phyloP scores from a whole-genome alignment of 2,329 filamentous ascomycete genomes.

The Cordyceps militaris region DNA sequence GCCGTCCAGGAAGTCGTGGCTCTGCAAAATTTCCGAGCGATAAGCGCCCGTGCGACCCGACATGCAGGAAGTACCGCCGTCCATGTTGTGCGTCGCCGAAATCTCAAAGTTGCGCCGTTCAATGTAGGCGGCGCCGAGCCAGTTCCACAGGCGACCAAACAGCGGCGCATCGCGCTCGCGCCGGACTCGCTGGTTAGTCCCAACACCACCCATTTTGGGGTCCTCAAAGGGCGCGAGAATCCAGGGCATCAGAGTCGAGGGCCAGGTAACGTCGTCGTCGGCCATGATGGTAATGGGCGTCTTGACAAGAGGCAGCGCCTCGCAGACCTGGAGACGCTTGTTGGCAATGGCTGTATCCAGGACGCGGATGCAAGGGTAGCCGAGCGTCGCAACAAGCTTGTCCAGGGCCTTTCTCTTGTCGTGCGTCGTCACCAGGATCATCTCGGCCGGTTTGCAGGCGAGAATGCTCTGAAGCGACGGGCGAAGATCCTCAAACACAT shows the following conservation, averaged over 20 bases:
- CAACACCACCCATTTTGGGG: constrained; percentile 75
- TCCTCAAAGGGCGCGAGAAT: constrained; percentile 90
- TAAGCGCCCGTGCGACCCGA: constrained; percentile 92
- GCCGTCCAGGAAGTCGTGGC: constrained; percentile 75
- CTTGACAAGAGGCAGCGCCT: constrained; percentile 76
- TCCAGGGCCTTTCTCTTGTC: constrained; percentile 66
- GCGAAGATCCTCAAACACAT: constrained; percentile 74
- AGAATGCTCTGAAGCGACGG: constrained; percentile 74
- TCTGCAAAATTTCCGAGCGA: constrained; percentile 78
- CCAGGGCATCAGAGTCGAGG: constrained; percentile 78
- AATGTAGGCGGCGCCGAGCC: constrained; percentile 85
- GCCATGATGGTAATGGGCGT: constrained; percentile 87
- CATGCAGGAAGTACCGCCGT: constrained; percentile 94
- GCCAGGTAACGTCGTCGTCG: constrained; percentile 94
- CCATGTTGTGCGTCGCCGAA: constrained; percentile 88
- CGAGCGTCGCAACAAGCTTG: constrained; percentile 56
- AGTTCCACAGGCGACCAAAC: constrained; percentile 68
- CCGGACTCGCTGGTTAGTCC: constrained; percentile 81
- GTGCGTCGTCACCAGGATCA: constrained; percentile 83
- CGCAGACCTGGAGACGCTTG: constrained; percentile 89
- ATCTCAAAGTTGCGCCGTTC: constrained; percentile 95
- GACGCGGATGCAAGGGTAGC: constrained; percentile 59
- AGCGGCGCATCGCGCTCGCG: constrained; percentile 56
- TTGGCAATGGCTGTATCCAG: constrained; percentile 80
- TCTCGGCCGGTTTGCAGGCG: constrained; percentile 58